phyloP scores from a whole-genome alignment of 495 filamentous ascomycete species.

The Xylaria curta region DNA sequence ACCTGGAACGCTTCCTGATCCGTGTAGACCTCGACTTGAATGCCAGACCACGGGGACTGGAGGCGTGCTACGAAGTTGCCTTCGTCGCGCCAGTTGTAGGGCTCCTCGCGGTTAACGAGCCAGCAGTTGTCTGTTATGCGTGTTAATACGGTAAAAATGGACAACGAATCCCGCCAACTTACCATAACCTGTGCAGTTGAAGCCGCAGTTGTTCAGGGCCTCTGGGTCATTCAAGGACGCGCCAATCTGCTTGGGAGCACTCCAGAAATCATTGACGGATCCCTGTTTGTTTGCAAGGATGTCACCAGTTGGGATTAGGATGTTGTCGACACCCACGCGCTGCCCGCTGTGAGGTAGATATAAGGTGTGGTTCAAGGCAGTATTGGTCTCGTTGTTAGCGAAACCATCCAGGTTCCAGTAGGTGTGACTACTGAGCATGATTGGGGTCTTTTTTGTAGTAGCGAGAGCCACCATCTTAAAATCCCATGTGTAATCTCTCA shows the following conservation, averaged over 20 bases:
- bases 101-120: slow-evolving; percentile 50
- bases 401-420: slow-evolving; percentile 94
- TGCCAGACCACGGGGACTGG: slow-evolving; percentile 69
- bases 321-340: slow-evolving; percentile 74
- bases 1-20: slow-evolving; percentile 82
- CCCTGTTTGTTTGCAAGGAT: slow-evolving; percentile 66
- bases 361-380: slow-evolving; percentile 73
- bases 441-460: slow-evolving; percentile 66
- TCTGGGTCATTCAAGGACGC: slow-evolving; percentile 65
- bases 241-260: slow-evolving; percentile 76
- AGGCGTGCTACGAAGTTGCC: slow-evolving; percentile 65
- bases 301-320: slow-evolving; percentile 78
- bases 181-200: slow-evolving; percentile 79
- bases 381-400: slow-evolving; percentile 63
- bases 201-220: slow-evolving; percentile 67
- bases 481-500: slow-evolving; percentile 57
- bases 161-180: slow-evolving; percentile 30
- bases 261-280: slow-evolving; percentile 76
- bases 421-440: slow-evolving; percentile 70
- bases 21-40: slow-evolving; percentile 72
- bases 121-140: slow-evolving; percentile 58
- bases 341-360: slow-evolving; percentile 74
- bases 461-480: slow-evolving; percentile 61
- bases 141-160: background rate
- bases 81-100: slow-evolving; percentile 63